These are phyloP conservation scores for Penicillium olsonii DNA, from an alignment of 2,329 filamentous ascomycete genomes.

Conservation along the genomic window DNA sequence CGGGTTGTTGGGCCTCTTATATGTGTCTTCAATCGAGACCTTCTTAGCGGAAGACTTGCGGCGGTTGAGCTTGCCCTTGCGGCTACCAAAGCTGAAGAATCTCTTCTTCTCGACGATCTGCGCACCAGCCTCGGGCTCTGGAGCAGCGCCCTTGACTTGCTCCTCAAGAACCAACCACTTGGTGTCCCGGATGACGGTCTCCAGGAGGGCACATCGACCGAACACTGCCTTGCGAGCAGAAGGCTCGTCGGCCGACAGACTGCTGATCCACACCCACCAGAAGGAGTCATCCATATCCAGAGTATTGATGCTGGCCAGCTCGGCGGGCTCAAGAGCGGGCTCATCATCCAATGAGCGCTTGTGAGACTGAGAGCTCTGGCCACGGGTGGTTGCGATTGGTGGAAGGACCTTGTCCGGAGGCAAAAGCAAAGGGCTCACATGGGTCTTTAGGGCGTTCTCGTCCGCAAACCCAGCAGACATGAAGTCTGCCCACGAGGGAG, in stretches of 20 bases:
- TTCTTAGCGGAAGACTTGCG: constrained; percentile 71
- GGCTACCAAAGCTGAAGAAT: constrained; percentile 80
- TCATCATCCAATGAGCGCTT: constrained; percentile 70
- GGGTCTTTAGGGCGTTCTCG: constrained; percentile 63
- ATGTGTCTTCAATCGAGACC: constrained; percentile 52
- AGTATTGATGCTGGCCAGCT: constrained; percentile 85
- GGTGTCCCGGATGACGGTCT: constrained; percentile 78
- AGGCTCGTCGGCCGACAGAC: constrained; percentile 87
- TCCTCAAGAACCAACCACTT: constrained; percentile 96
- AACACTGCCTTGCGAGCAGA: constrained; percentile 85
- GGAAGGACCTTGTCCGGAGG: constrained; percentile 90
- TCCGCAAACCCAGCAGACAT: constrained; percentile 90
- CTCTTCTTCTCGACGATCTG: constrained; percentile 96
- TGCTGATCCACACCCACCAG: constrained; percentile 99
- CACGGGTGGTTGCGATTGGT: constrained; percentile 70
- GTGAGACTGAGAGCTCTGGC: constrained; percentile 85
- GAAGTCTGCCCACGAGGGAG: constrained; percentile 98
- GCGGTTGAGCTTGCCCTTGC: constrained; percentile 66
- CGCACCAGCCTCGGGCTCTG: constrained; percentile 78
- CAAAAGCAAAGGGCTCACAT: constrained; percentile 68
- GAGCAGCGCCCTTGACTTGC: constrained; percentile 88
- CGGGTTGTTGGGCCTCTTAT: constrained; percentile 51
- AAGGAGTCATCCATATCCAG: constrained; percentile 93
- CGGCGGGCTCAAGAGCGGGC: constrained; percentile 76
- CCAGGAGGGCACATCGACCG: constrained; percentile 86